A percentile compares a stretch with the other conserved stretches of the same genome.
Evolutionary conservation across 805 yeast genomes (phyloP).

Genomic region (Candida insectorum): DNA sequence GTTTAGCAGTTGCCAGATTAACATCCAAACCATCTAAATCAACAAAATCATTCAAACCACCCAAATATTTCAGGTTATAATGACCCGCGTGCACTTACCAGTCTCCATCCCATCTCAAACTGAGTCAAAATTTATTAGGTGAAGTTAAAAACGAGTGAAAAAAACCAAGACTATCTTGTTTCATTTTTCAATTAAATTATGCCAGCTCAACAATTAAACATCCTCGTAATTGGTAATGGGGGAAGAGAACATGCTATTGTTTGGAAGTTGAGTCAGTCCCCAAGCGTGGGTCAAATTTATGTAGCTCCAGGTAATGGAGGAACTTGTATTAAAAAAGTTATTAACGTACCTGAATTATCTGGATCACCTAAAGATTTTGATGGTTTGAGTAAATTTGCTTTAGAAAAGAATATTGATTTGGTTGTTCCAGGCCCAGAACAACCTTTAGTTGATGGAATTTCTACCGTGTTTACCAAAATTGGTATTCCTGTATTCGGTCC

Average conservation of each 20-base stretch:
- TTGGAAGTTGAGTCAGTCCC: constrained; percentile 84
- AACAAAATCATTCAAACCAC: too few relatives aligned
- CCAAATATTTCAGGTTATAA: too few relatives aligned
- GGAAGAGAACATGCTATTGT: constrained; percentile 98
- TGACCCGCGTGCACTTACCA: too few relatives aligned
- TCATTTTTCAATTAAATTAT: constrained; percentile 8
- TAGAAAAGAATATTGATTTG: constrained; percentile 57
- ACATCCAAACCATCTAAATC: too few relatives aligned
- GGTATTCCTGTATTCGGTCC: constrained; percentile 99
- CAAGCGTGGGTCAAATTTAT: constrained; percentile 64
- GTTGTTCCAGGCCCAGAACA: constrained; percentile 99
- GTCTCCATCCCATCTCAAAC: not conserved
- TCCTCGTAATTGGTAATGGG: constrained; percentile 92
- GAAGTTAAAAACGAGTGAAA: too few relatives aligned
- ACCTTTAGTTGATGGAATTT: constrained; percentile 92
- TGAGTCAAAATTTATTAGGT: constrained; percentile 6
- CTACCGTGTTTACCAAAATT: constrained; percentile 64
- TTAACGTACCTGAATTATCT: constrained; percentile 63
- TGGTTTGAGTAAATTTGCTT: constrained; percentile 70
- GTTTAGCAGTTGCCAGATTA: not conserved
- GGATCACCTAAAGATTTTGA: constrained; percentile 66
- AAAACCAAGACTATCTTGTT: too few relatives aligned
- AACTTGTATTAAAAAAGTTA: constrained; percentile 59
- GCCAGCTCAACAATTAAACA: constrained; percentile 34
- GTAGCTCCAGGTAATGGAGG: constrained; percentile 99